Base-by-base conservation (phyloP, 2,329 filamentous ascomycete genomes). In the Aureobasidium musti region DNA sequence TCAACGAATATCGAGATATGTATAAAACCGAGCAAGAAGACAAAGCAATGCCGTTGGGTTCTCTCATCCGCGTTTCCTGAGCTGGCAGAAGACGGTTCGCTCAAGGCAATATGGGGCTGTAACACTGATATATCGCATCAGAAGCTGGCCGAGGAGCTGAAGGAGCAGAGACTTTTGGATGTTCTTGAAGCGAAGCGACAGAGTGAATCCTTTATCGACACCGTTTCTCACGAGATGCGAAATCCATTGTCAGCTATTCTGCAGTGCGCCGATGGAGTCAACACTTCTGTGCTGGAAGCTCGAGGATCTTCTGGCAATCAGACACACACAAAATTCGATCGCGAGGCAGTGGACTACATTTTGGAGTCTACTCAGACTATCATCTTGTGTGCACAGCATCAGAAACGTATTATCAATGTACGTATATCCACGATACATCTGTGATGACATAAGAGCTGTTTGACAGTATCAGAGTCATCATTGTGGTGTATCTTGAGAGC, bases 201-300 rank as follows among this genome's bases (percentile, higher is more conserved):
- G 28, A 73, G 72, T 43, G 73, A 76, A n/a, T 67, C 65, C 11
- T 70, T 71, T 10, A 70, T 70, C 41, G 47, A 50, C 23, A 52
- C 54, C 37, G 47, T 6, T 13, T 61, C 54, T 5, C 78, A 80
- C 68, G 79, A 81, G 65, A 79, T 79, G 70, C 73, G 79, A 6
- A 81, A 81, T 59, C 79, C 79, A 0, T 69, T 81, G 0, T 75
- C 73, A 21, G 79, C 79, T 2, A 79, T 81, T 30, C 74, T 79
- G 0, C 77, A 80, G 26, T 78, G 77, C 50, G 79, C 79, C 3
- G 79, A 81, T 41, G 74, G 74, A 7, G 79, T 81, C 78, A 82
- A 73, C 77, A 82, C 71, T 75, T 87, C 68, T 72, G 76, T 68
- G 69, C 76, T 56, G 73, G 78, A 72, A 60, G 82, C 73, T 68